Conservation (phyloP, 495 filamentous ascomycete genomes). For the Cercophora scortea region DNA sequence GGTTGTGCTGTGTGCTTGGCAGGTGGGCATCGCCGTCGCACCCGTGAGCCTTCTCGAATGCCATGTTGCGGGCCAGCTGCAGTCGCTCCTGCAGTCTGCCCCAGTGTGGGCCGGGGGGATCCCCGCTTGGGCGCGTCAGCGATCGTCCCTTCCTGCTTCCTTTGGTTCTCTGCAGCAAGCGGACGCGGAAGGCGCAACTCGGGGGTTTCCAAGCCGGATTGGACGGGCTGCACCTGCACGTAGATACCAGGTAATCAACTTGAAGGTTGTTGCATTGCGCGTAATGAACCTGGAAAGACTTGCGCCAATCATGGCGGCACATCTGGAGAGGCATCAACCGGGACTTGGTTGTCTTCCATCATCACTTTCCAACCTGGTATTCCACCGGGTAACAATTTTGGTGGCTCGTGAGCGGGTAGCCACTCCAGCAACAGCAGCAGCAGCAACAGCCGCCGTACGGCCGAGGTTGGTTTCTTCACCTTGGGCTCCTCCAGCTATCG, state of each 20-base stretch:
- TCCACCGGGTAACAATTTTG: too few species aligned
- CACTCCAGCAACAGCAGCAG: too few species aligned
- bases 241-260: not conserved
- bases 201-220: not conserved
- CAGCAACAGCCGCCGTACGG: too few species aligned
- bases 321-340: too few species aligned
- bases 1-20: slow-evolving; percentile 2
- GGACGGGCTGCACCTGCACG: not conserved
- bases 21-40: slow-evolving; percentile 1
- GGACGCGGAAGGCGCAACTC: not conserved
- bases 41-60: too few species aligned
- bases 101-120: not conserved
- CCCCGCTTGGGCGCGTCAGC: not conserved
- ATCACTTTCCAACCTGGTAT: too few species aligned
- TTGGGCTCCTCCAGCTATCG: not conserved
- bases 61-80: too few species aligned
- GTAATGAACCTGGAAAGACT: not conserved
- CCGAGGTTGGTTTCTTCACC: too few species aligned
- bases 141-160: not conserved
- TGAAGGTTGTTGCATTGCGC: not conserved
- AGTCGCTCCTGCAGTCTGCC: not conserved
- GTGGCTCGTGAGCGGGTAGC: too few species aligned
- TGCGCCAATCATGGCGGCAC: too few species aligned
- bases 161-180: too few species aligned
- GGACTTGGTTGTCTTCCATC: too few species aligned